A percentile compares a stretch with the other conserved stretches of the same genome.
phyloP scores from a whole-genome alignment of 805 yeast genomes.

The Spathaspora gorwiae region DNA sequence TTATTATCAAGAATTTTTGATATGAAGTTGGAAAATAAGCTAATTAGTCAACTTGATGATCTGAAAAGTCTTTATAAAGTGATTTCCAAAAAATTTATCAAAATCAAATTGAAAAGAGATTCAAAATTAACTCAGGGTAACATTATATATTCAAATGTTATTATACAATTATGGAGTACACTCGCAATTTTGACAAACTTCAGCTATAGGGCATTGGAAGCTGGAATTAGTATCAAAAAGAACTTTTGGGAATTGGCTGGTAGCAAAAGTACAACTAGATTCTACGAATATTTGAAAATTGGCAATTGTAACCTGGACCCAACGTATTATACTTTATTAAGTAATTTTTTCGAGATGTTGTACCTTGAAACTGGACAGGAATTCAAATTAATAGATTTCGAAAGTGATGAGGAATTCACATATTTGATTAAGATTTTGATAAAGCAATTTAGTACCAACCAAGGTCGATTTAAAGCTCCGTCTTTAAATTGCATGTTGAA shows the following conservation, averaged over 20 bases:
- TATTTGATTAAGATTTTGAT: neutral
- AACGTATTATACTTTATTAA: conserved; percentile 37
- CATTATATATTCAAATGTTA: conserved; percentile 41
- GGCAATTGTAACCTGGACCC: conserved; percentile 55
- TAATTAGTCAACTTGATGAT: conserved; percentile 11
- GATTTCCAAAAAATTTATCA: conserved; percentile 42
- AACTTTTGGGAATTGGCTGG: conserved; percentile 54
- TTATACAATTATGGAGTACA: conserved; percentile 47
- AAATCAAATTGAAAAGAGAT: conserved; percentile 35
- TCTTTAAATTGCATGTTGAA: conserved; percentile 2
- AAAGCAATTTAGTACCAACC: conserved; percentile 2
- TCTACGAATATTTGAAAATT: conserved; percentile 43
- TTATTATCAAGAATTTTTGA: conserved; percentile 18
- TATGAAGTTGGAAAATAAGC: conserved; percentile 8
- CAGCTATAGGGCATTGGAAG: conserved; percentile 10
- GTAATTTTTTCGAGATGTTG: conserved; percentile 16
- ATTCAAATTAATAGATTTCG: conserved; percentile 4
- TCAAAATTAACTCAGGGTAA: conserved; percentile 16
- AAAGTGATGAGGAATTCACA: conserved; percentile 3
- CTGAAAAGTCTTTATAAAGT: conserved; percentile 29
- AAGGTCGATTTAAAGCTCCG: conserved; percentile 3
- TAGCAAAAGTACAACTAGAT: conserved; percentile 31
- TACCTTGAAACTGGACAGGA: neutral
- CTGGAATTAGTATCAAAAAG: conserved; percentile 25
- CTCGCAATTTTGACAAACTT: conserved; percentile 37